phyloP scores from a whole-genome alignment of 345 rosid genomes.

The Rhizophora apiculata region DNA sequence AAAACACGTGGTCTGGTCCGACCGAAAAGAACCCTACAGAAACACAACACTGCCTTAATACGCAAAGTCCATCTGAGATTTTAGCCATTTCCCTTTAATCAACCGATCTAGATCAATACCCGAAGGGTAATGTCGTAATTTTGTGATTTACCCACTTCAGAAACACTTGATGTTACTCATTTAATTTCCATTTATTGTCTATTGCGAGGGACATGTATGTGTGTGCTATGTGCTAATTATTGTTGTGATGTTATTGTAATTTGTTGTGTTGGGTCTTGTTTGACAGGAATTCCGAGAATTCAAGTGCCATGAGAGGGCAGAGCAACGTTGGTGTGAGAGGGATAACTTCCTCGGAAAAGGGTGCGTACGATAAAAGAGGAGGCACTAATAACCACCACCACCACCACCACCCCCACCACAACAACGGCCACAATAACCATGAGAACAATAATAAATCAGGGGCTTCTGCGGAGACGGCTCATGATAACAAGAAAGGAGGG shows the following conservation, averaged over 20 bases:
- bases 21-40: not conserved
- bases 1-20: not conserved
- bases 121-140: conserved; percentile 42
- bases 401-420: conserved; percentile 14
- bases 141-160: conserved; percentile 3
- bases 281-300: conserved; percentile 56
- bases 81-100: conserved; percentile 12
- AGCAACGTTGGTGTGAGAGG: conserved; percentile 50
- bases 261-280: conserved; percentile 3
- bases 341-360: conserved; percentile 49
- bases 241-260: not conserved
- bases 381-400: conserved; percentile 10
- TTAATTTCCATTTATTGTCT: not conserved
- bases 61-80: conserved; percentile 22
- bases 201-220: not conserved
- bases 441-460: conserved; percentile 40
- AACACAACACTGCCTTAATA: conserved; percentile 13
- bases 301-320: conserved; percentile 61
- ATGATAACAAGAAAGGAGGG: conserved; percentile 63
- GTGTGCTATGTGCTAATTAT: not conserved
- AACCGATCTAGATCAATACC: conserved; percentile 24
- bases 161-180: conserved; percentile 7
- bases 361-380: conserved; percentile 48
- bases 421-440: conserved; percentile 12
- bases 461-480: conserved; percentile 53